Base-by-base conservation (phyloP, 306 rosid genomes). In the Erythrophleum fordii region DNA sequence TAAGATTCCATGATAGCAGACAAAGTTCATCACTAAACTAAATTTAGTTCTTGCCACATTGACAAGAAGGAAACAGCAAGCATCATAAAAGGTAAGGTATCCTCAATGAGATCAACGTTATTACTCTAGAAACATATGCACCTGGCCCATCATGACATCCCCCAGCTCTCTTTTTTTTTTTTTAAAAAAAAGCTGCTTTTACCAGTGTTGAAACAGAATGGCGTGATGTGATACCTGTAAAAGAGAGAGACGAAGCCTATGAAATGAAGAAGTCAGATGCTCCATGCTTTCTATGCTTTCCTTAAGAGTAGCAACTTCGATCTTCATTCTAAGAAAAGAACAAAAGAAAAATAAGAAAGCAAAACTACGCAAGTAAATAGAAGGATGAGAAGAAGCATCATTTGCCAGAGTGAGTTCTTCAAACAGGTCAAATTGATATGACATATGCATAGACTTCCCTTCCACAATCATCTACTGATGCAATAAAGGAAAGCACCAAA, bases 281-380 rank as follows among this genome's bases (percentile, higher is more conserved):
- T 89, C 94, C 83, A 95, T 83, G 87, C 89, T 85, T 82, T 89
- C 99, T 84, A 93, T 82, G 88, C 97, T 89, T 80, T 95, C 99
- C 85, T 81, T 90, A 17, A 93, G 93, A 49, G 94, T 93, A 64
- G 97, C 99, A 80, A 88, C 88, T 81, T 95, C 99, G 77, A 93
- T 87, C 89, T 85, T 90, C 91, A 91, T 87, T 80, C 98, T 95
- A 85, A 23, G 49, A 59, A n/a, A 65, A 29, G 56, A 22, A 20
- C 16, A 39, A 41, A 12, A 67, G 22, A 17, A 9, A 10, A 66
- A n/a, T n/a, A 45, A 68, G 26, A 39, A 7, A 58, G 73, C 34
- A 44, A 61, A 59, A 71, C 35, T 17, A 26, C 5, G 26, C 60
- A 59, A 76, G 60, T 25, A 78, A 59, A 74, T 60, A 76, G 70